phyloP scores from a whole-genome alignment of 2,329 filamentous ascomycete genomes.

The Bipolaris cookei region DNA sequence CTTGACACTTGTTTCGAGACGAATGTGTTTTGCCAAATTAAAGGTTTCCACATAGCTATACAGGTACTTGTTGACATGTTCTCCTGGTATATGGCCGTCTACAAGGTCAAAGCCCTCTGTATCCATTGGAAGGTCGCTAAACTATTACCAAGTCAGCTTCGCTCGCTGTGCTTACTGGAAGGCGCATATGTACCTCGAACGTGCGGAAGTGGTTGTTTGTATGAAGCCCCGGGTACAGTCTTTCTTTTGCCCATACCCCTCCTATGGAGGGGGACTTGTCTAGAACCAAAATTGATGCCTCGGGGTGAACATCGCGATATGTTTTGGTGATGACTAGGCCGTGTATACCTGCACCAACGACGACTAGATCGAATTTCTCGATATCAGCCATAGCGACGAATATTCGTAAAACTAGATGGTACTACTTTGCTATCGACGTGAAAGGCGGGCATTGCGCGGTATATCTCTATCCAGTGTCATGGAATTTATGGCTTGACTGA shows the following conservation, averaged over 20 bases:
- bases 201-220: slow-evolving; percentile 54
- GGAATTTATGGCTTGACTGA: not conserved
- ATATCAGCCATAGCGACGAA: not conserved
- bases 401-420: not conserved
- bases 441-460: not conserved
- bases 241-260: slow-evolving; percentile 53
- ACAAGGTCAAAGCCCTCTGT: slow-evolving; percentile 32
- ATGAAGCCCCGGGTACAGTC: slow-evolving; percentile 53
- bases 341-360: slow-evolving; percentile 45
- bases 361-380: slow-evolving; percentile 31
- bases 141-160: slow-evolving; percentile 31
- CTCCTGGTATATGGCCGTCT: slow-evolving; percentile 66
- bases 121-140: slow-evolving; percentile 46
- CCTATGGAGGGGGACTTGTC: slow-evolving; percentile 52
- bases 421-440: not conserved
- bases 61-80: slow-evolving; percentile 64
- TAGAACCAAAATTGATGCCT: slow-evolving; percentile 52
- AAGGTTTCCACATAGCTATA: slow-evolving; percentile 50
- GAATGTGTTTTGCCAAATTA: slow-evolving; percentile 58
- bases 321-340: slow-evolving; percentile 59
- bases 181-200: slow-evolving; percentile 12
- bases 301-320: slow-evolving; percentile 54
- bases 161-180: not conserved
- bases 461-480: not conserved
- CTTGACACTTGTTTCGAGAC: slow-evolving; percentile 60